These are phyloP conservation scores for Ilex asprella DNA, from an alignment of 257 asterid genomes.

Conservation along the genomic window DNA sequence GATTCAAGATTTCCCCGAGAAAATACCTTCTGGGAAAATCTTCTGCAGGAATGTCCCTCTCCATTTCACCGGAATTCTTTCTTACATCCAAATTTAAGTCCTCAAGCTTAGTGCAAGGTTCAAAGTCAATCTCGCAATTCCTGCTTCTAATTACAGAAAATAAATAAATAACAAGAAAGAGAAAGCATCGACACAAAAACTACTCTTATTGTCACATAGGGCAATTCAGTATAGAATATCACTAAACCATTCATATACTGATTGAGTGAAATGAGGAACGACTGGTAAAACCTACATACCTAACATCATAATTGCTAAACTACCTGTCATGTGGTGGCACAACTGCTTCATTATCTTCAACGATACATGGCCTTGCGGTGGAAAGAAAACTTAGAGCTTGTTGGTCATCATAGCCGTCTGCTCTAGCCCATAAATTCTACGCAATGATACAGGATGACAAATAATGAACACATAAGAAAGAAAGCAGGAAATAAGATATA, in stretches of 20 bases:
- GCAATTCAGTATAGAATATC: too few species aligned
- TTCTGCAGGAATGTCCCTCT: constrained; percentile 37
- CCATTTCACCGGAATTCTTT: constrained; percentile 35
- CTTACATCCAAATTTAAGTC: constrained; percentile 80
- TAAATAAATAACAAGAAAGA: constrained; percentile 12
- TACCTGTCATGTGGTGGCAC: constrained; percentile 38
- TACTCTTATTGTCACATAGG: too few species aligned
- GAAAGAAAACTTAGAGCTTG: constrained; percentile 27
- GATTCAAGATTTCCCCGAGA: constrained; percentile 1
- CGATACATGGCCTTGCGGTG: constrained; percentile 19
- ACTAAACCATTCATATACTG: too few species aligned
- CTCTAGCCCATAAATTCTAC: constrained; percentile 51
- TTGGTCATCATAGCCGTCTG: constrained; percentile 47
- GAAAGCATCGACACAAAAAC: constrained; percentile 5
- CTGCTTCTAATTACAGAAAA: constrained; percentile 39
- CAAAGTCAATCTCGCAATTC: constrained; percentile 59
- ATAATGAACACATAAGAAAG: constrained; percentile 3
- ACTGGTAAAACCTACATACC: too few species aligned
- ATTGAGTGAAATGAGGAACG: too few species aligned
- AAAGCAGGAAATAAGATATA: constrained; percentile 1
- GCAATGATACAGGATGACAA: constrained; percentile 8
- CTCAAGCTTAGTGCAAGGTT: constrained; percentile 82
- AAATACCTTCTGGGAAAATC: constrained; percentile 49
- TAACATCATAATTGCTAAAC: constrained; percentile 7
- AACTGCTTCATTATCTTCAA: constrained; percentile 27